Base-by-base conservation (phyloP, 1,139 yeast genomes). In the Yamadazyma spencermartinsiae region DNA sequence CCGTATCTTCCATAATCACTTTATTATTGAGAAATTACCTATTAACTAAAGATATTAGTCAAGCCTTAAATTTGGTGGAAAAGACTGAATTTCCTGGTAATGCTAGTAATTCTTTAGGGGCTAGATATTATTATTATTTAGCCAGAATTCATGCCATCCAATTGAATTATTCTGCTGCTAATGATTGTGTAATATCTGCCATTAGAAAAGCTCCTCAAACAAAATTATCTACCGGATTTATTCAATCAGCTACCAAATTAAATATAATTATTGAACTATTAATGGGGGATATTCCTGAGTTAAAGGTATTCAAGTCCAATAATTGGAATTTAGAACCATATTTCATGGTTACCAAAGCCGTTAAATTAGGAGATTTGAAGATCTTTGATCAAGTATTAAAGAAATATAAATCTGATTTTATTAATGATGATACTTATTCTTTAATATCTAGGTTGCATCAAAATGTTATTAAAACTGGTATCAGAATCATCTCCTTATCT, bases 121-220 rank as follows among this genome's bases (percentile, higher is more conserved):
- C 98, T 4, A 80, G 99, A 63, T 90, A 89, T 62, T 84, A 80
- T 63, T 92, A 85, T 65, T 94, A 92, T 58, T 70, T 89, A 59
- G 94, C 97, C 12, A 82, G 86, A 51, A 87, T 94, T 55, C 83
- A 82, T 56, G 92, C 98, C 3, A 83, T 92, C 48, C 98, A 92
- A 66, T 78, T 94, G 53, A 94, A 94, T 62, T 94, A 94, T 63
- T 82, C 96, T 1, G 72, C 86, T 16, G 97, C 98, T 2, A 84
- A 85, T 56, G 96, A 90, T 54, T 87, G 82, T 55, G 88, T 87
- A 39, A 85, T 88, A 41, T 88, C 95, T 14, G 96, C 98, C 6
- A 85, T 90, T 38, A 82, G 98, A 68, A 94, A 94, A 62, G 90
- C 96, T n/a, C 98, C 98, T 24, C 97, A 89, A 61, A 87, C 96